phyloP scores from a whole-genome alignment of 2,329 filamentous ascomycete genomes.

The Gremmenia infestans region DNA sequence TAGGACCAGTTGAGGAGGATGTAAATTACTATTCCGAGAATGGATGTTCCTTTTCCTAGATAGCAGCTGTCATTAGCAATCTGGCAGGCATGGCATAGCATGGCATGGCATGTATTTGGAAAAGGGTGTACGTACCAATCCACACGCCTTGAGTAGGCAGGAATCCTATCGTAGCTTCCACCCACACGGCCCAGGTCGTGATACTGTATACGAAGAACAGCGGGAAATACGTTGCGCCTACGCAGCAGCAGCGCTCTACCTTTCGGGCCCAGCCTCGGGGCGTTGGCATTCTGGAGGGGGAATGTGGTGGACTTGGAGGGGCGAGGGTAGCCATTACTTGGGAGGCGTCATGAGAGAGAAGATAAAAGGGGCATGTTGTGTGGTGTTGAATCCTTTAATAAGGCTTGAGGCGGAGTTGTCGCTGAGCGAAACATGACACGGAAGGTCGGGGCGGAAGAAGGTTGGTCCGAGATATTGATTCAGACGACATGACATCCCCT shows the following conservation, averaged over 20 bases:
- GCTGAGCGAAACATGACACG: background rate
- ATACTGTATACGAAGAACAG: slow-evolving; percentile 82
- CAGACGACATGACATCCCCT: background rate
- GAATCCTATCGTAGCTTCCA: slow-evolving; percentile 69
- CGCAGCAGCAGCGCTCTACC: slow-evolving; percentile 81
- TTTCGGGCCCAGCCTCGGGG: slow-evolving; percentile 58
- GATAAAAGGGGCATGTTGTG: background rate
- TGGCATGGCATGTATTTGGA: background rate
- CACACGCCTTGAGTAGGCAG: slow-evolving; percentile 47
- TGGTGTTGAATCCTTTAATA: background rate
- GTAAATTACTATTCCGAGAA: slow-evolving; percentile 67
- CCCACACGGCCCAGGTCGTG: slow-evolving; percentile 92
- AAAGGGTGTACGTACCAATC: slow-evolving; percentile 45
- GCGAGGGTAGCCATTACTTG: slow-evolving; percentile 24
- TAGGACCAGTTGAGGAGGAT: slow-evolving; percentile 81
- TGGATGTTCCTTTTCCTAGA: slow-evolving; percentile 50
- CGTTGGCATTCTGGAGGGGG: slow-evolving; percentile 48
- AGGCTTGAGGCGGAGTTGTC: background rate
- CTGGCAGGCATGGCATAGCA: background rate
- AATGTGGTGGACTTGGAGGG: slow-evolving; percentile 31
- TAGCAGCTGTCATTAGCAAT: slow-evolving; percentile 12
- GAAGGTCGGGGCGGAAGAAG: background rate
- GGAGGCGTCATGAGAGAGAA: background rate
- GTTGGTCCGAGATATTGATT: background rate
- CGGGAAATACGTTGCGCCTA: slow-evolving; percentile 76